Percentiles rank a stretch among this genome's conserved stretches.
Conservation (phyloP, 768 basidiomycete genomes). For the Boletus insuetus region DNA sequence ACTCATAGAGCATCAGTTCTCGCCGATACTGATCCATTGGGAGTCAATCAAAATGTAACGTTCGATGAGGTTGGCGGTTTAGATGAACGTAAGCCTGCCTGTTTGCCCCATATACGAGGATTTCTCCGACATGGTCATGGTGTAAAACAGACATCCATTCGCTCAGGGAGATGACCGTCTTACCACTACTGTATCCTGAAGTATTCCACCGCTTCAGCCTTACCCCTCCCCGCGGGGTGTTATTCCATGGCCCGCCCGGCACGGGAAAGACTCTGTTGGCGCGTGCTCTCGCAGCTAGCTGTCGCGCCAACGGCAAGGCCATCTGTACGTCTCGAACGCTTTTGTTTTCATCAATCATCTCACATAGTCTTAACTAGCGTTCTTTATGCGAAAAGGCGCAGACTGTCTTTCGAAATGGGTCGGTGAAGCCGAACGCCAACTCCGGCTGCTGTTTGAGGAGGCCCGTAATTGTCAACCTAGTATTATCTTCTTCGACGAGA, state of each 20-base stretch:
- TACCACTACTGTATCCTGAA: conserved; percentile 94
- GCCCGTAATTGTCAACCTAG: conserved; percentile 88
- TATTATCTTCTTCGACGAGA: conserved; percentile 99
- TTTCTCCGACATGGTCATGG: neutral
- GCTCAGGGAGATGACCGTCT: conserved; percentile 96
- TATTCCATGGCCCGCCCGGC: conserved; percentile 99
- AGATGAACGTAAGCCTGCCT: conserved; percentile 70
- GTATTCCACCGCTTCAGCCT: conserved; percentile 92
- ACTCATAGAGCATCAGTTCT: conserved; percentile 48
- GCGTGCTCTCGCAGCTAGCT: conserved; percentile 90
- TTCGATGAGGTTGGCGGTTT: conserved; percentile 97
- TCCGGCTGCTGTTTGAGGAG: conserved; percentile 94
- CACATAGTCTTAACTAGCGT: conserved; percentile 51
- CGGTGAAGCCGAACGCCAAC: conserved; percentile 95
- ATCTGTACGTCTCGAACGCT: conserved; percentile 61
- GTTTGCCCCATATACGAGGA: neutral
- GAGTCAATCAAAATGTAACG: conserved; percentile 88
- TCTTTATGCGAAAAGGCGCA: conserved; percentile 99
- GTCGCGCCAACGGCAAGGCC: conserved; percentile 78
- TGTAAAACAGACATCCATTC: conserved; percentile 78
- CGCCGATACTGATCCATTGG: conserved; percentile 94
- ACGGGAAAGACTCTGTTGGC: conserved; percentile 96
- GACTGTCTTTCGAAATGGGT: conserved; percentile 99
- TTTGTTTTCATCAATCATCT: neutral
- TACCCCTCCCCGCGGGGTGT: conserved; percentile 92